Percentiles rank a stretch among this genome's conserved stretches.
phyloP scores from a whole-genome alignment of 1,139 yeast genomes.

The Protomyces gravidus region DNA sequence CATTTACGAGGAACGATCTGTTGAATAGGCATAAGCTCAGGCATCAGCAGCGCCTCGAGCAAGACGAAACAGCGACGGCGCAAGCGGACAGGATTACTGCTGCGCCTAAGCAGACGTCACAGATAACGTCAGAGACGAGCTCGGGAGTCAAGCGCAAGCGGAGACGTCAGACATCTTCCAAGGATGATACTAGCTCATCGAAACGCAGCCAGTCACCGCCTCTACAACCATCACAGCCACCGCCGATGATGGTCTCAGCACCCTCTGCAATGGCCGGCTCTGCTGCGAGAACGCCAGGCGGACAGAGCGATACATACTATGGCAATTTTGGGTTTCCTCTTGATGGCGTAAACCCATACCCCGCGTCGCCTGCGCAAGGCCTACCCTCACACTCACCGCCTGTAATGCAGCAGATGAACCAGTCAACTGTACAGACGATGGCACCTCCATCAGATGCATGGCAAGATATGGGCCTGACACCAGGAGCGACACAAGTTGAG shows the following conservation, averaged over 20 bases:
- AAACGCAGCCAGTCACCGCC: neutral
- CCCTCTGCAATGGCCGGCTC: too few relatives aligned
- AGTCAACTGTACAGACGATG: too few relatives aligned
- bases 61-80: constrained; percentile 53
- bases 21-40: constrained; percentile 36
- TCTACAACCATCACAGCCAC: neutral
- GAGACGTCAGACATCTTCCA: neutral
- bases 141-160: neutral
- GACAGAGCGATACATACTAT: too few relatives aligned
- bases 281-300: too few relatives aligned
- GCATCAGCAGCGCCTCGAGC: constrained; percentile 35
- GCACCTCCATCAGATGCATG: neutral
- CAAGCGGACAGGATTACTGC: constrained; percentile 41
- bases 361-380: neutral
- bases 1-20: neutral
- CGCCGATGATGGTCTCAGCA: too few relatives aligned
- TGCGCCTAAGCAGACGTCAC: too few relatives aligned
- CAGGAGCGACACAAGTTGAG: neutral
- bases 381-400: neutral
- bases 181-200: neutral
- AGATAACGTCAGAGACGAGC: neutral
- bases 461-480: neutral
- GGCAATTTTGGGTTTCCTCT: neutral
- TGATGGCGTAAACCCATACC: neutral
- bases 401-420: neutral